Evolutionary conservation across 2,329 filamentous ascomycete genomes (phyloP), one percentile per base, ranked within the genome.

Genomic region (Cadophora sp.): DNA sequence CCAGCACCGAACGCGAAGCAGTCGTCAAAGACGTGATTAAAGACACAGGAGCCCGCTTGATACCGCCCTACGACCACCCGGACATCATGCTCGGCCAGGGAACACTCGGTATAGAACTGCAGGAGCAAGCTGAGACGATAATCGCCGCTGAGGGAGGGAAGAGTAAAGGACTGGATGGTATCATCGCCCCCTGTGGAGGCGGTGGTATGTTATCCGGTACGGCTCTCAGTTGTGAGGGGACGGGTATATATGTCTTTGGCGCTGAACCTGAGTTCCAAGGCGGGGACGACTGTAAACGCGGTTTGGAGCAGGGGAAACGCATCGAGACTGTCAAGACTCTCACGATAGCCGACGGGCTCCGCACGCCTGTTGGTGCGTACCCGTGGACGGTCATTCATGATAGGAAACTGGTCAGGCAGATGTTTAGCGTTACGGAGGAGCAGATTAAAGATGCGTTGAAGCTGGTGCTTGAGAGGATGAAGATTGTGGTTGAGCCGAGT

Each of bases 1-100:
- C 94, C 1, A 87, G 87, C 48, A 81, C 85, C 4, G 95, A 97
- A 82, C 89, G 96, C 58, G 93, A 97, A 79, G 91, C 90, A 8
- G 88, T 91, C 8, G 89, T 93, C 0, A 82, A 79, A n/a, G 80
- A 88, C 4, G 87, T 97, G 6, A 85, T 93, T 1, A 81, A 82
- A 33, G 81, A 89, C 67, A 97, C 92, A 0, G 90, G 91, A 48
- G 94, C 93, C 0, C 87, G 89, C 0, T 82, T 97, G 11, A 86
- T 99, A 4, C 94, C 94, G 63, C 94, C 96, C 0, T 97, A 97
- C 77, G 93, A 98, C 78, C 92, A 98, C 79, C 91, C 92, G 2
- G 88, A 97, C 78, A 94, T 97, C 71, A 91, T 98, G 65, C 86
- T 97, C 0, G 95, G 96, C 0, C 94, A 97, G 81, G 96, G 95